A percentile compares a stretch with the other conserved stretches of the same genome.
These are phyloP conservation scores for Delitschia confertaspora DNA, from an alignment of 495 filamentous ascomycete genomes.

Conservation along the genomic window DNA sequence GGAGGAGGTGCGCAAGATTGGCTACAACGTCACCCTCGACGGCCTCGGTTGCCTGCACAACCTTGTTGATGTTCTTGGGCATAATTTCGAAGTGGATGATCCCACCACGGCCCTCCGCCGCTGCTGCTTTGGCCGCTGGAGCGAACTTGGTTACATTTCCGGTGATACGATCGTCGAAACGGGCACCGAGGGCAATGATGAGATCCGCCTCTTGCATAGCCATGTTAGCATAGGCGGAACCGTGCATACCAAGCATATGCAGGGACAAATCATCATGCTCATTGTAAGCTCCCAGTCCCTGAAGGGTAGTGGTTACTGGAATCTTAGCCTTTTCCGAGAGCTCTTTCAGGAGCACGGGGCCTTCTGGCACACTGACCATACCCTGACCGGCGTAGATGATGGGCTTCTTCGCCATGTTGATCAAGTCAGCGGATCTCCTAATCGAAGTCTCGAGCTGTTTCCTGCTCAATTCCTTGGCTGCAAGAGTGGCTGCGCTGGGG, in stretches of 20 bases:
- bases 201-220: conserved; percentile 71
- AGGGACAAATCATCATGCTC: conserved; percentile 67
- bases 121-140: conserved; percentile 57
- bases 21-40: conserved; percentile 62
- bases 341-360: conserved; percentile 56
- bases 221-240: conserved; percentile 70
- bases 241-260: conserved; percentile 81
- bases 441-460: conserved; percentile 54
- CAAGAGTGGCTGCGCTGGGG: conserved; percentile 61
- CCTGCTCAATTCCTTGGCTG: conserved; percentile 49
- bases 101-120: conserved; percentile 60
- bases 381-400: conserved; percentile 70
- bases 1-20: conserved; percentile 67
- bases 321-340: conserved; percentile 66
- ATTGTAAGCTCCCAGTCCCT: conserved; percentile 69
- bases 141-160: conserved; percentile 56
- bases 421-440: conserved; percentile 52
- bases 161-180: conserved; percentile 75
- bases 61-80: conserved; percentile 85
- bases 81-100: conserved; percentile 77
- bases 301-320: conserved; percentile 70
- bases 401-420: conserved; percentile 68
- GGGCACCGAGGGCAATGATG: conserved; percentile 65
- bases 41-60: conserved; percentile 72
- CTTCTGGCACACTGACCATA: conserved; percentile 53